Percentiles rank a stretch among this genome's conserved stretches.
These are phyloP conservation scores for Tricholoma saponaceum DNA, from an alignment of 768 basidiomycete genomes.

Conservation along the genomic window DNA sequence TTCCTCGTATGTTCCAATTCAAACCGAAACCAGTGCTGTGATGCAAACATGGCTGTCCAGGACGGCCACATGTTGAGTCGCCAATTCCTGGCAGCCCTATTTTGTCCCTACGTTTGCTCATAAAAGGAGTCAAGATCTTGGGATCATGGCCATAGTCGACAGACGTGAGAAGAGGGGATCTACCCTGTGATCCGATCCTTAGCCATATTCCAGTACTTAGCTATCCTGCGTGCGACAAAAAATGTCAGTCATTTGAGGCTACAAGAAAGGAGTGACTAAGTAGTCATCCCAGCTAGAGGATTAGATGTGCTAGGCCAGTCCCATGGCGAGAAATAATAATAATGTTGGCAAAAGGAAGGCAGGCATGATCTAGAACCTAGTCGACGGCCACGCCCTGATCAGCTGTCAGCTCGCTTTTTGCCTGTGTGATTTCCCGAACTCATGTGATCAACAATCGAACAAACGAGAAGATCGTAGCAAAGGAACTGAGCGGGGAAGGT, in stretches of 20 bases:
- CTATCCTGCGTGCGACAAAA: no score
- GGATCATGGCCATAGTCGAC: not conserved
- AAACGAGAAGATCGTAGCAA: not conserved
- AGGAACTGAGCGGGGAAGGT: not conserved
- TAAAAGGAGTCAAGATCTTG: no score
- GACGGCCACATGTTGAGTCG: not conserved
- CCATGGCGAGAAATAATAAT: no score
- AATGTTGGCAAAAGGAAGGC: no score
- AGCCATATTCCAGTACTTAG: no score
- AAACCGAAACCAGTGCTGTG: not conserved
- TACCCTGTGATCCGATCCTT: no score
- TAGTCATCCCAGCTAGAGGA: no score
- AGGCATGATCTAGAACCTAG: constrained; percentile 11
- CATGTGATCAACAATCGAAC: constrained; percentile 2
- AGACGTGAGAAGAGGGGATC: no score
- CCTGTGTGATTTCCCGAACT: constrained; percentile 49
- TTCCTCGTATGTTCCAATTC: not conserved
- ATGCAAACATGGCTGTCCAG: not conserved
- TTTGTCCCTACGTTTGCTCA: constrained; percentile 32
- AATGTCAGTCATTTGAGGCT: no score
- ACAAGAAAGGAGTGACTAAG: no score
- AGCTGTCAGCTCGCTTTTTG: constrained; percentile 49
- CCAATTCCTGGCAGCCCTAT: not conserved
- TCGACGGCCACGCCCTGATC: constrained; percentile 62
- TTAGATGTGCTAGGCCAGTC: no score